These are phyloP conservation scores for Sugiyamaella japonica DNA, from an alignment of 1,139 yeast species.

Conservation along the genomic window DNA sequence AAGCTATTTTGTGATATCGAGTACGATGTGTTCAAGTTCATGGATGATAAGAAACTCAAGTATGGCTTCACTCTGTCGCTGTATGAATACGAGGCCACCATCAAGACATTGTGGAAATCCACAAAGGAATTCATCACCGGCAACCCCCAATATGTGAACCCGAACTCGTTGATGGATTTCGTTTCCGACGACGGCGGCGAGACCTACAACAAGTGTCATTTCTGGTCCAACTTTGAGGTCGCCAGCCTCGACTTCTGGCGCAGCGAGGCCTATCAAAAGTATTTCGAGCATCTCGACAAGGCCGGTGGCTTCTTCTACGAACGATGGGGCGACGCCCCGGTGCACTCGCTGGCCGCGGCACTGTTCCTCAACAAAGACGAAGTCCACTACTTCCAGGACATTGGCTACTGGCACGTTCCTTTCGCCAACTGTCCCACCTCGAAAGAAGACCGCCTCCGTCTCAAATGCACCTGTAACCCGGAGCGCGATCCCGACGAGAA, in stretches of 20 bases:
- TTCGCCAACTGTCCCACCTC: conserved; percentile 72
- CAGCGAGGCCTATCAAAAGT: conserved; percentile 60
- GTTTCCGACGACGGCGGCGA: conserved; percentile 65
- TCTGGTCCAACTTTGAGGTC: conserved; percentile 92
- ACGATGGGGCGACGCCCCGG: conserved; percentile 96
- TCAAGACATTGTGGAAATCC: conserved; percentile 78
- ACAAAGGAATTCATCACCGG: conserved; percentile 65
- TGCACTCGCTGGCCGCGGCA: conserved; percentile 79
- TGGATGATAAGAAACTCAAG: conserved; percentile 72
- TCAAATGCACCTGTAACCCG: conserved; percentile 56
- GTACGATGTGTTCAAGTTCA: conserved; percentile 79
- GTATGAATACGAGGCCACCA: conserved; percentile 79
- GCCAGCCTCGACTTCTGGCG: conserved; percentile 80
- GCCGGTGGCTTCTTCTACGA: conserved; percentile 91
- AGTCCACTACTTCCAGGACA: conserved; percentile 76
- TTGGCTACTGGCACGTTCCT: conserved; percentile 83
- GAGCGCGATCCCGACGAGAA: conserved; percentile 58
- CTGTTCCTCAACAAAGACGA: conserved; percentile 62
- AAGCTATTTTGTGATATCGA: conserved; percentile 77
- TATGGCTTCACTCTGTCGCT: conserved; percentile 83
- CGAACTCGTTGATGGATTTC: conserved; percentile 67
- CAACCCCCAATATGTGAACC: conserved; percentile 57
- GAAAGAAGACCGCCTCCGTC: conserved; percentile 42
- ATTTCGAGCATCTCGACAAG: conserved; percentile 68
- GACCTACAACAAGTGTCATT: conserved; percentile 78